A percentile compares a stretch with the other conserved stretches of the same genome.
These are phyloP conservation scores for Carpinus fangiana DNA, from an alignment of 306 rosid species.

Conservation along the genomic window DNA sequence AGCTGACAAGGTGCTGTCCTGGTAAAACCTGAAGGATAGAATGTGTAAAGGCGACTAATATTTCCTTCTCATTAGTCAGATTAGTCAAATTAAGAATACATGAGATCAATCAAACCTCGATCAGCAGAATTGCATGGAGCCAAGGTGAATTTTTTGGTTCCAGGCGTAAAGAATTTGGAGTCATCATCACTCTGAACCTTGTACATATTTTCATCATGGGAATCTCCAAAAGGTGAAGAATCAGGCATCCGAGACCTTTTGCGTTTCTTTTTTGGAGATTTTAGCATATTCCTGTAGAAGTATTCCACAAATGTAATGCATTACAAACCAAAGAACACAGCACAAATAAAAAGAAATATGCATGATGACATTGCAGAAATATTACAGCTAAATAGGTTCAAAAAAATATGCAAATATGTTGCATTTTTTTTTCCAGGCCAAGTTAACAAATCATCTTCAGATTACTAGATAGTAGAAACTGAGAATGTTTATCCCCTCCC, in stretches of 20 bases:
- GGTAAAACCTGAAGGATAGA: constrained; percentile 36
- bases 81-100: constrained; percentile 16
- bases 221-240: constrained; percentile 51
- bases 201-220: constrained; percentile 37
- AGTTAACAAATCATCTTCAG: neutral
- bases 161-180: constrained; percentile 32
- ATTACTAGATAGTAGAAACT: neutral
- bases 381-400: neutral
- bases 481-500: neutral
- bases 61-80: constrained; percentile 1
- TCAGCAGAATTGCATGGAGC: constrained; percentile 49
- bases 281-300: constrained; percentile 59
- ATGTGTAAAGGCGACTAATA: constrained; percentile 3
- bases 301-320: constrained; percentile 17
- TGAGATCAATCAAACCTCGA: constrained; percentile 48
- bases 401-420: neutral
- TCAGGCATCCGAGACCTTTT: constrained; percentile 50
- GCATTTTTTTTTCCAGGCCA: neutral
- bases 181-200: constrained; percentile 36
- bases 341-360: constrained; percentile 14
- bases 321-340: neutral
- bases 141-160: constrained; percentile 30
- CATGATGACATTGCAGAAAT: constrained; percentile 4
- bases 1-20: constrained; percentile 36
- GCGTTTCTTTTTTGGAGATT: constrained; percentile 55